These are phyloP conservation scores for Penicillium fimorum DNA, from an alignment of 495 filamentous ascomycete species.

Conservation along the genomic window DNA sequence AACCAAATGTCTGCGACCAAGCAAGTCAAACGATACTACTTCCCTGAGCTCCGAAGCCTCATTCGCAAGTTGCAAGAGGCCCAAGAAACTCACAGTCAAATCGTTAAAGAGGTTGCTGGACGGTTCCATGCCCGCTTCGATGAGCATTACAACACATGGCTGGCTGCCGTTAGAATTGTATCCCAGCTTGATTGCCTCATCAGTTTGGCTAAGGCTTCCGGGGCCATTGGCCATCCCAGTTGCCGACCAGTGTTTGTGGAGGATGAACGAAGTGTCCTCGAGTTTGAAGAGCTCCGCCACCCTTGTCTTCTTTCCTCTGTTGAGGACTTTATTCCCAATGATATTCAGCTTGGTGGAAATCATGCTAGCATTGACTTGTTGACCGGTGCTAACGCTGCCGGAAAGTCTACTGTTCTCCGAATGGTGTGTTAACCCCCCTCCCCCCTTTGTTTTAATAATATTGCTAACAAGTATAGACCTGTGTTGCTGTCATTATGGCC, in stretches of 20 bases:
- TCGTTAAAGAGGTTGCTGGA: slow-evolving; percentile 80
- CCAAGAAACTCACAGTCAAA: slow-evolving; percentile 90
- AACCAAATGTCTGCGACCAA: slow-evolving; percentile 93
- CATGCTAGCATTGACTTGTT: slow-evolving; percentile 83
- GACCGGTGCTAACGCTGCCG: slow-evolving; percentile 95
- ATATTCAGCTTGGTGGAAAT: slow-evolving; percentile 81
- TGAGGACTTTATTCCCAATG: slow-evolving; percentile 95
- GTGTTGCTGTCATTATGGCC: slow-evolving; percentile 96
- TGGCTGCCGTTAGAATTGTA: slow-evolving; percentile 79
- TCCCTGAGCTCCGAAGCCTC: slow-evolving; percentile 72
- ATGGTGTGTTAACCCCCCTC: slow-evolving; percentile 63
- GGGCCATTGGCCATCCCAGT: slow-evolving; percentile 76
- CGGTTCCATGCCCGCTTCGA: slow-evolving; percentile 89
- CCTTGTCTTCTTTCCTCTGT: slow-evolving; percentile 89
- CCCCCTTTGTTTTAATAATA: background rate
- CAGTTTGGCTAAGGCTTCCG: slow-evolving; percentile 84
- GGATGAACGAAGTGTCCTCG: slow-evolving; percentile 76
- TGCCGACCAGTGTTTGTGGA: slow-evolving; percentile 88
- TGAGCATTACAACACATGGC: slow-evolving; percentile 81
- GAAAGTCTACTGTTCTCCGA: slow-evolving; percentile 95
- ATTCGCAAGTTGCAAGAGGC: slow-evolving; percentile 88
- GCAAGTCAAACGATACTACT: slow-evolving; percentile 93
- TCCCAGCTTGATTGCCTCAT: slow-evolving; percentile 95
- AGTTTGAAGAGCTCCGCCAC: slow-evolving; percentile 90
- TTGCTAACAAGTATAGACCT: slow-evolving; percentile 57